These are phyloP conservation scores for Cladophialophora bantiana DNA, from an alignment of 2,329 filamentous ascomycete genomes.

Conservation along the genomic window DNA sequence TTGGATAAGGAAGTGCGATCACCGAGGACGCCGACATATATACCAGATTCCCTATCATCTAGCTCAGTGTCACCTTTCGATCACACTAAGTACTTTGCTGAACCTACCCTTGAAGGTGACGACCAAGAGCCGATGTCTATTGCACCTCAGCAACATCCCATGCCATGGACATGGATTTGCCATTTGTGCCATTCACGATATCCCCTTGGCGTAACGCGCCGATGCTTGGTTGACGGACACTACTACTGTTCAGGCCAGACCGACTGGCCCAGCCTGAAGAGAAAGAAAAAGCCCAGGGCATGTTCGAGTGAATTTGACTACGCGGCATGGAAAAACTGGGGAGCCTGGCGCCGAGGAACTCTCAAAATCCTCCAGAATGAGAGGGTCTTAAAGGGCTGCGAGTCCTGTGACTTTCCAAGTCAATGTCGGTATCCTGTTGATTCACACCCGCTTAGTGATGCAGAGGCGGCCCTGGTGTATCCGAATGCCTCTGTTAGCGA, in stretches of 20 bases:
- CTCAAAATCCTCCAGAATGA: conserved; percentile 22
- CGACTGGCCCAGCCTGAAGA: conserved; percentile 39
- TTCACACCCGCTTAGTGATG: conserved; percentile 13
- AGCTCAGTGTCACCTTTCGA: conserved; percentile 26
- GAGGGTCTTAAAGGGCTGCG: conserved; percentile 29
- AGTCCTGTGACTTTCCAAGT: conserved; percentile 39
- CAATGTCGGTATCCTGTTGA: conserved; percentile 36
- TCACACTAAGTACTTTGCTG: conserved; percentile 20
- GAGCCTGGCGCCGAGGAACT: conserved; percentile 49
- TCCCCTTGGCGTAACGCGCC: conserved; percentile 57
- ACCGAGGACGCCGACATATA: conserved; percentile 35
- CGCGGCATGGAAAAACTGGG: conserved; percentile 57
- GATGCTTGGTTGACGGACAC: conserved; percentile 63
- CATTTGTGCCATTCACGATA: conserved; percentile 59
- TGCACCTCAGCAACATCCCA: conserved; percentile 32
- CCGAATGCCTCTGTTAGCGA: not conserved
- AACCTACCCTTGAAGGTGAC: not conserved
- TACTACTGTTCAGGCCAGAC: conserved; percentile 58
- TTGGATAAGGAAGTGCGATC: conserved; percentile 29
- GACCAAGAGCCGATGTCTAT: conserved; percentile 10
- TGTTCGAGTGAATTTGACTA: conserved; percentile 63
- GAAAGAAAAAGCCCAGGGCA: conserved; percentile 48
- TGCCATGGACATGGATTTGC: conserved; percentile 61
- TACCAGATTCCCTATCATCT: conserved; percentile 24
- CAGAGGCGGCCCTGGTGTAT: not conserved